phyloP scores from a whole-genome alignment of 352 stramenopile species.

The Blastocystis sp. region DNA sequence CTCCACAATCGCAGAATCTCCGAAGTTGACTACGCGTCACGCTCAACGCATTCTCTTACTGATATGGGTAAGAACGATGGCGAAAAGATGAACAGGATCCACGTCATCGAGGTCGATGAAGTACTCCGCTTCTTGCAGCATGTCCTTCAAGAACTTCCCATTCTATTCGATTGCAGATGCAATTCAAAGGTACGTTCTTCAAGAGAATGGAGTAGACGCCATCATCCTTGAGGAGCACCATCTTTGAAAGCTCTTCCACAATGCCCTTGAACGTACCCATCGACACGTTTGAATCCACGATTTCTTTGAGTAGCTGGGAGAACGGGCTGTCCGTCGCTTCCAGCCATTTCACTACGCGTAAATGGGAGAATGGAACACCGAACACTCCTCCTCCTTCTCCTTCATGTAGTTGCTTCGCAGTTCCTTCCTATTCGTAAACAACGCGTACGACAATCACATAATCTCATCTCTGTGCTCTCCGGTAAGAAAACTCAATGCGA shows the following conservation, averaged over 20 bases:
- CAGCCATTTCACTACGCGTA: not conserved
- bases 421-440: not conserved
- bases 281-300: slow-evolving; percentile 5
- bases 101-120: slow-evolving; percentile 35
- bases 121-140: slow-evolving; percentile 15
- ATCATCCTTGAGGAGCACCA: not conserved
- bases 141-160: not conserved
- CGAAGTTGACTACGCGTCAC: not conserved
- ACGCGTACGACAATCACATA: not conserved
- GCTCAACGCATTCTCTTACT: not conserved
- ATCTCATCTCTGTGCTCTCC: slow-evolving; percentile 24
- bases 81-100: slow-evolving; percentile 34
- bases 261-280: slow-evolving; percentile 29
- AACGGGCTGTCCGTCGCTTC: not conserved
- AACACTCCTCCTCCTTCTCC: not conserved
- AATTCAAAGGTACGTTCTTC: slow-evolving; percentile 30
- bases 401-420: not conserved
- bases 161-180: not conserved
- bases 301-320: not conserved
- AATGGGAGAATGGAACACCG: not conserved
- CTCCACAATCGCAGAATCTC: not conserved
- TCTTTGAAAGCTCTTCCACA: not conserved
- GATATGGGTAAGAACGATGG: not conserved
- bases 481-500: slow-evolving; percentile 57
- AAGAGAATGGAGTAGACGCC: not conserved